Conservation (phyloP, 2,329 filamentous ascomycete genomes). For the Aspergillus calidoustus region DNA sequence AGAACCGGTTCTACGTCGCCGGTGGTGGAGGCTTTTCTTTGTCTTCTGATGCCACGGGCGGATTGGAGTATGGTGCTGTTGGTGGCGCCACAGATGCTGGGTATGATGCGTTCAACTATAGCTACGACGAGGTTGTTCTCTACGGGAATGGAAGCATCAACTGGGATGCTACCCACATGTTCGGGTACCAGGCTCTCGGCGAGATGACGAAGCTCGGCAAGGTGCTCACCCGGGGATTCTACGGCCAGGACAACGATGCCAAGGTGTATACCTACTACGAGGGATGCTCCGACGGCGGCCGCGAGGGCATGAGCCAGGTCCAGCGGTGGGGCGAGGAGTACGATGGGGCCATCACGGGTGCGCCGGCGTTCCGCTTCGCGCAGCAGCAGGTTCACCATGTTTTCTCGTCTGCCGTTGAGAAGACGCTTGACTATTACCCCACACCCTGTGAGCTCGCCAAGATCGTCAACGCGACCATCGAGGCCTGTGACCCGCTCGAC, state of each 20-base stretch:
- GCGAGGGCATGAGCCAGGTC: slow-evolving; percentile 58
- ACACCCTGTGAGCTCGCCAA: slow-evolving; percentile 41
- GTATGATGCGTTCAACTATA: slow-evolving; percentile 49
- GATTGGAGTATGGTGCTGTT: slow-evolving; percentile 49
- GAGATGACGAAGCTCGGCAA: slow-evolving; percentile 57
- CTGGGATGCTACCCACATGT: slow-evolving; percentile 40
- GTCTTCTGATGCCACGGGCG: slow-evolving; percentile 43
- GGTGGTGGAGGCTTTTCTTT: slow-evolving; percentile 53
- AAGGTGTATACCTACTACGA: slow-evolving; percentile 55
- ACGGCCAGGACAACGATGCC: slow-evolving; percentile 31
- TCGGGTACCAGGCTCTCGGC: slow-evolving; percentile 54
- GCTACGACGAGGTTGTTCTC: slow-evolving; percentile 45
- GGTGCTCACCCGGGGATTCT: slow-evolving; percentile 49
- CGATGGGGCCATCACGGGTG: slow-evolving; percentile 53
- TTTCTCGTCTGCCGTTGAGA: slow-evolving; percentile 44
- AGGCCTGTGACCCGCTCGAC: slow-evolving; percentile 60
- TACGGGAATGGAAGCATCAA: slow-evolving; percentile 53
- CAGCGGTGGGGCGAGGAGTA: slow-evolving; percentile 56
- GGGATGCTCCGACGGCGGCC: slow-evolving; percentile 60
- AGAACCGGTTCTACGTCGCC: slow-evolving; percentile 52
- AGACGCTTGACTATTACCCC: slow-evolving; percentile 49
- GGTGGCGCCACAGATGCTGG: slow-evolving; percentile 50
- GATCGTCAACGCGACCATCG: slow-evolving; percentile 58
- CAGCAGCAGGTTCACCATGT: slow-evolving; percentile 52
- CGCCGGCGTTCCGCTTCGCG: slow-evolving; percentile 52